Evolutionary conservation across 495 filamentous ascomycete species (phyloP).

Genomic region (Penicillium macrosclerotiorum): DNA sequence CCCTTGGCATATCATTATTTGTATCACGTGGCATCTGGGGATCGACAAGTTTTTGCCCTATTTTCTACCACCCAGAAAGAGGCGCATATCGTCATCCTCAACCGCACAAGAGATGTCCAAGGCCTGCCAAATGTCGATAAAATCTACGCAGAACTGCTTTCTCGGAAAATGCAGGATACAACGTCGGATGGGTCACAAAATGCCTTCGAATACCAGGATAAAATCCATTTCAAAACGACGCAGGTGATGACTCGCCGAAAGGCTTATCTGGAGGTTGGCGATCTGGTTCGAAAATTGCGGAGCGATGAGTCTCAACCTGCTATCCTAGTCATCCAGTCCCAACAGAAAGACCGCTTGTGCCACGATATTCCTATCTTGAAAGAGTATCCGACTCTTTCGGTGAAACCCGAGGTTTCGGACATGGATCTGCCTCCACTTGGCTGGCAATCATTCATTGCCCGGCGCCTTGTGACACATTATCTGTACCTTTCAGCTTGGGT

Average conservation of each 20-base stretch:
- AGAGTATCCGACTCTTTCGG: slow-evolving; percentile 78
- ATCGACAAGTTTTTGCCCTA: slow-evolving; percentile 87
- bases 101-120: slow-evolving; percentile 72
- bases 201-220: slow-evolving; percentile 83
- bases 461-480: slow-evolving; percentile 83
- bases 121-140: slow-evolving; percentile 87
- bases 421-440: slow-evolving; percentile 85
- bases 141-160: slow-evolving; percentile 77
- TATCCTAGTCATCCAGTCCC: slow-evolving; percentile 86
- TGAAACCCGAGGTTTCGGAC: slow-evolving; percentile 79
- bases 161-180: slow-evolving; percentile 62
- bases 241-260: slow-evolving; percentile 89
- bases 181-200: slow-evolving; percentile 69
- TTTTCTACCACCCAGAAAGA: slow-evolving; percentile 82
- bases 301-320: slow-evolving; percentile 78
- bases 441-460: slow-evolving; percentile 89
- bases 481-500: slow-evolving; percentile 90
- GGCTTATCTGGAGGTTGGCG: slow-evolving; percentile 79
- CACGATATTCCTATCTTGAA: slow-evolving; percentile 83
- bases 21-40: slow-evolving; percentile 87
- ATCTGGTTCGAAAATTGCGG: slow-evolving; percentile 81
- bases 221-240: slow-evolving; percentile 77
- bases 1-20: slow-evolving; percentile 80
- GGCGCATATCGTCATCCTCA: slow-evolving; percentile 82
- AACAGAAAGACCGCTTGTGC: slow-evolving; percentile 72